A percentile compares a stretch with the other conserved stretches of the same genome.
These are phyloP conservation scores for Trypanosoma caninum DNA, from an alignment of 208 protist species.

Conservation along the genomic window DNA sequence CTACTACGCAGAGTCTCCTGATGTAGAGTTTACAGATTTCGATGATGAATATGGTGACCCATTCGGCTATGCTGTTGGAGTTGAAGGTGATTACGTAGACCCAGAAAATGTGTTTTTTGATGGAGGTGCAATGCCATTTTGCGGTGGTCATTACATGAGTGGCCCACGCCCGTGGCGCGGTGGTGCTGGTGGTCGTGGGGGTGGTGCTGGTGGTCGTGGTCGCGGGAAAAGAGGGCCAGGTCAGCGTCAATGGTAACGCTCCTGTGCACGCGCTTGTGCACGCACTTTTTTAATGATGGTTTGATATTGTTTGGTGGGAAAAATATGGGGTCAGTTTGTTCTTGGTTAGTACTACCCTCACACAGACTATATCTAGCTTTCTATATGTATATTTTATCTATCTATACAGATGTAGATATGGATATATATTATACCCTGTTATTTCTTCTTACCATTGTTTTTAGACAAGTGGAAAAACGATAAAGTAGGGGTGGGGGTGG, in stretches of 20 bases:
- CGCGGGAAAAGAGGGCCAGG: constrained; percentile 3
- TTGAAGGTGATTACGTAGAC: constrained; percentile 17
- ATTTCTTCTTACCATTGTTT: too few relatives aligned
- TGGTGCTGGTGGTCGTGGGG: neutral
- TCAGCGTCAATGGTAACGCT: constrained; percentile 9
- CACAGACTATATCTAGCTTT: too few relatives aligned
- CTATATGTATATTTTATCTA: neutral
- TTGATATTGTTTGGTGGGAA: neutral
- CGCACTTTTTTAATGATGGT: neutral
- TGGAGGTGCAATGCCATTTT: constrained; percentile 51
- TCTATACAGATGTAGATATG: neutral
- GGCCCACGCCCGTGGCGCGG: constrained; percentile 26
- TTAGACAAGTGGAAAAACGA: neutral
- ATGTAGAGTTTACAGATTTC: constrained; percentile 33
- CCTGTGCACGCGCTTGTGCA: neutral
- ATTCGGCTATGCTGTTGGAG: constrained; percentile 44
- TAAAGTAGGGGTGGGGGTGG: neutral
- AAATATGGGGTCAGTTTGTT: neutral
- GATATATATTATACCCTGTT: neutral
- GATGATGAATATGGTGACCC: constrained; percentile 39
- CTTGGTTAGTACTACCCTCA: neutral
- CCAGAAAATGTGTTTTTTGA: constrained; percentile 28
- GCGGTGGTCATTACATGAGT: constrained; percentile 58
- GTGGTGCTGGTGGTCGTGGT: constrained; percentile 12
- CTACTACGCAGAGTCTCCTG: constrained; percentile 77